A percentile compares a stretch with the other conserved stretches of the same genome.
Evolutionary conservation across 805 yeast species (phyloP).

Genomic region (Starmerella roubikii): DNA sequence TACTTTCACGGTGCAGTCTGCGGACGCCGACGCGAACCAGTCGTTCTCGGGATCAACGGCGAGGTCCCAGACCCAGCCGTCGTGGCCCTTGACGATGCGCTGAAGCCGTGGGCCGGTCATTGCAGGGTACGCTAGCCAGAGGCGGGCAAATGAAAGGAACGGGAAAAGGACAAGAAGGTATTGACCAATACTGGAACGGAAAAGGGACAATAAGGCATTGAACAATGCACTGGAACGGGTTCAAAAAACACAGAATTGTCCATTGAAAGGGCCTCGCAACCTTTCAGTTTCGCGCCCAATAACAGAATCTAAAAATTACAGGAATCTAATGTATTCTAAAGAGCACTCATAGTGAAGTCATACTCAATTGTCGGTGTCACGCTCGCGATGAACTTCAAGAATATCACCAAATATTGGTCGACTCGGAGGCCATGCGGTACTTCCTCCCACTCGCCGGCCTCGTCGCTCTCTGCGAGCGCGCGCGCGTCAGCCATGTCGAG

Average conservation of each 20-base stretch:
- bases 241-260: too few relatives aligned
- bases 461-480: slow-evolving; percentile 9
- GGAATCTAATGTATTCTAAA: slow-evolving; percentile 12
- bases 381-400: slow-evolving; percentile 86
- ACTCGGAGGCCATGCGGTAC: slow-evolving; percentile 50
- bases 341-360: slow-evolving; percentile 96
- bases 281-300: too few relatives aligned
- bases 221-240: too few relatives aligned
- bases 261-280: too few relatives aligned
- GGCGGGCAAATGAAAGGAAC: too few relatives aligned
- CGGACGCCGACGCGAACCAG: slow-evolving; percentile 87
- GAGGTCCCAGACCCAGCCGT: slow-evolving; percentile 83
- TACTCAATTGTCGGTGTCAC: slow-evolving; percentile 97
- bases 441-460: slow-evolving; percentile 47
- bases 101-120: not conserved
- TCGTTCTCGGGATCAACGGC: slow-evolving; percentile 74
- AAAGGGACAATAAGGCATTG: too few relatives aligned
- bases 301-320: not conserved
- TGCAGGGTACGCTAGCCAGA: too few relatives aligned
- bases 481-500: slow-evolving; percentile 52
- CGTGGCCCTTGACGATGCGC: slow-evolving; percentile 73
- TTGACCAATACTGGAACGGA: too few relatives aligned
- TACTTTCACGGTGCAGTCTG: slow-evolving; percentile 74
- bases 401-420: slow-evolving; percentile 81
- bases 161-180: too few relatives aligned